Conservation (phyloP, 768 basidiomycete species). For the Hygrophorus russula region DNA sequence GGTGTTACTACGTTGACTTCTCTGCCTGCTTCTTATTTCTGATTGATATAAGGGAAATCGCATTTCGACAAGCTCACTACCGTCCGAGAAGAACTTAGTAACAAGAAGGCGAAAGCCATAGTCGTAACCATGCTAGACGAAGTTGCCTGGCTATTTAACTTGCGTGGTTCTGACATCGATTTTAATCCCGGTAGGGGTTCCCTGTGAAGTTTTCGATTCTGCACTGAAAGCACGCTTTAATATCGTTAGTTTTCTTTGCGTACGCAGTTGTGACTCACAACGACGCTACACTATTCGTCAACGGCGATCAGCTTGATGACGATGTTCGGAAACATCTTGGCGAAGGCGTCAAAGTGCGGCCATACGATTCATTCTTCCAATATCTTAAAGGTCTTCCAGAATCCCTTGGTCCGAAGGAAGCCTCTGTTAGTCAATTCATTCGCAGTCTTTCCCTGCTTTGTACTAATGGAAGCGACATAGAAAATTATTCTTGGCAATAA, state of each 20-base stretch:
- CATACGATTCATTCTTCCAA: constrained; percentile 60
- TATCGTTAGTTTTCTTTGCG: constrained; percentile 70
- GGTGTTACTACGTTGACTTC: background rate
- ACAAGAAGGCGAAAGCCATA: constrained; percentile 56
- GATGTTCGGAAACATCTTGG: constrained; percentile 38
- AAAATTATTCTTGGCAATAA: constrained; percentile 70
- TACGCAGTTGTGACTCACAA: constrained; percentile 68
- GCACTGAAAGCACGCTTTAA: background rate
- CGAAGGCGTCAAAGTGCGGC: constrained; percentile 46
- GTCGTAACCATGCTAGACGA: constrained; percentile 90
- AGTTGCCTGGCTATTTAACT: constrained; percentile 88
- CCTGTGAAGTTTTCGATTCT: background rate
- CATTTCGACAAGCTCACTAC: constrained; percentile 55
- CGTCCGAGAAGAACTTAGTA: constrained; percentile 52
- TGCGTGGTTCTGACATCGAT: constrained; percentile 86
- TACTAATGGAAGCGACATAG: constrained; percentile 20
- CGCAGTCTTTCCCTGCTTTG: background rate
- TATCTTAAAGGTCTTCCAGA: constrained; percentile 43
- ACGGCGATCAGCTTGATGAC: constrained; percentile 38
- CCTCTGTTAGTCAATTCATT: constrained; percentile 16
- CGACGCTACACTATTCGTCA: constrained; percentile 58
- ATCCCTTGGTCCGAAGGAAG: constrained; percentile 21
- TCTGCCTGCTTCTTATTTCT: too few species aligned
- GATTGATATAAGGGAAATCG: constrained; percentile 35
- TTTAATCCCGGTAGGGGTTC: constrained; percentile 52